Evolutionary conservation across 164 flowering plant species (phyloP), one percentile per base, ranked within the genome.

Genomic region (Umbilicus rupestris): DNA sequence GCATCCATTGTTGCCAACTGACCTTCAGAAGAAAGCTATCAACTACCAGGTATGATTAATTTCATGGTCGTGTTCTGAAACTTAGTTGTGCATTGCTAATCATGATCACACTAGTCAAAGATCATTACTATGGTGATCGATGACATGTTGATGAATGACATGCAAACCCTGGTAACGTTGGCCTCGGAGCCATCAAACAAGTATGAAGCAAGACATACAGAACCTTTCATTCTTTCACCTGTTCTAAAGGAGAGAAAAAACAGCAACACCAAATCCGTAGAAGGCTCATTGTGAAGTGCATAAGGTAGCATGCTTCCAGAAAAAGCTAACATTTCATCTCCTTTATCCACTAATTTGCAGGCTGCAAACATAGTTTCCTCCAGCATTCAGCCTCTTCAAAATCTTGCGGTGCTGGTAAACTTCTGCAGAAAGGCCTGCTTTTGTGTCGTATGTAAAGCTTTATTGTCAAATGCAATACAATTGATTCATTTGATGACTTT

Each of bases 311-410:
- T 24, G 29, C 30, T 52, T 52, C 52, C 1, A 19, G 5, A n/a
- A 1, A 45, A 45, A 16, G 49, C 17, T 12, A 16, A 45, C 4
- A 47, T 4, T 17, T 17, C 20, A 50, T 24, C 1, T 30, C 12
- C 22, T 66, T 24, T 31, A 39, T 24, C 17, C 28, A 42, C 17
- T 39, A 65, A 15, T 45, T 62, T 77, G 42, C 62, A 92, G 98
- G 93, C 81, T 68, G 96, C 93, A 72, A 88, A 76, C 77, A 81
- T 90, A 69, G 92, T 93, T 67, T 72, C 75, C 70, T 85, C 96
- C 31, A 81, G 81, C 79, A 88, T 93, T 75, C 98, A 93, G 66
- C 96, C 96, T 67, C 77, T 79, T 64, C 98, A 93, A 68, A 90
- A 82, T 74, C 28, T 83, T 39, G 71, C 65, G 63, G 75, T 81